Conservation (phyloP, 2,329 filamentous ascomycete species). For the Trichoderma asperellum region DNA sequence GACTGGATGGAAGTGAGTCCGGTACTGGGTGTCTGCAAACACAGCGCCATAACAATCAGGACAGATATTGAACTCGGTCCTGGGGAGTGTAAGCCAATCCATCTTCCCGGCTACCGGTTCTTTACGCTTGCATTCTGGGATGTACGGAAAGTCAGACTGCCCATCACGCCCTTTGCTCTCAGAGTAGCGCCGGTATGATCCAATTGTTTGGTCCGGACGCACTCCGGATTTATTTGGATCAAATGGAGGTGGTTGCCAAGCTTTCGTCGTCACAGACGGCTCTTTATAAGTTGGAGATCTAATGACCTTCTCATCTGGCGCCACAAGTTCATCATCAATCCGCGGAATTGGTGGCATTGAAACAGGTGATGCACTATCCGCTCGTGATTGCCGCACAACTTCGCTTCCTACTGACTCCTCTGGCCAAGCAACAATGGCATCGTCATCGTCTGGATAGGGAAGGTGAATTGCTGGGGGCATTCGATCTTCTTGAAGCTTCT, state of each 20-base stretch:
- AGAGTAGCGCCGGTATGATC: slow-evolving; percentile 58
- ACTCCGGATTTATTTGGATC: slow-evolving; percentile 45
- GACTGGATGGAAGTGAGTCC: slow-evolving; percentile 63
- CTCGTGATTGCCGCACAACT: slow-evolving; percentile 9
- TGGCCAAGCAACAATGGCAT: slow-evolving; percentile 34
- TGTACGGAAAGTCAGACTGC: slow-evolving; percentile 36
- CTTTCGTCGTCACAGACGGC: slow-evolving; percentile 35
- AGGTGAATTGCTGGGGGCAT: slow-evolving; percentile 34
- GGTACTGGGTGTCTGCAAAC: slow-evolving; percentile 70
- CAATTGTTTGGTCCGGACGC: slow-evolving; percentile 46
- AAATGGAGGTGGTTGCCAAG: slow-evolving; percentile 54
- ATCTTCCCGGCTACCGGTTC: slow-evolving; percentile 64
- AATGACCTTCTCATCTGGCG: slow-evolving; percentile 2
- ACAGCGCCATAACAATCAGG: slow-evolving; percentile 75
- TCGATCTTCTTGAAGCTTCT: slow-evolving; percentile 32
- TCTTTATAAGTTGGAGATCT: slow-evolving; percentile 7
- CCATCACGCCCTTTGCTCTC: slow-evolving; percentile 43
- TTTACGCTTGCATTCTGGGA: slow-evolving; percentile 72
- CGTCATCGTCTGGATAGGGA: slow-evolving; percentile 48
- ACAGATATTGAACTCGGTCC: slow-evolving; percentile 78
- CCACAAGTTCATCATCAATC: slow-evolving; percentile 16
- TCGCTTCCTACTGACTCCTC: slow-evolving; percentile 23
- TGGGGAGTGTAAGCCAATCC: slow-evolving; percentile 81
- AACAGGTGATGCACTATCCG: slow-evolving; percentile 24
- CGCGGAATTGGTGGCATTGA: slow-evolving; percentile 36